Evolutionary conservation across 257 asterid genomes (phyloP).

Genomic region (Prunella vulgaris): DNA sequence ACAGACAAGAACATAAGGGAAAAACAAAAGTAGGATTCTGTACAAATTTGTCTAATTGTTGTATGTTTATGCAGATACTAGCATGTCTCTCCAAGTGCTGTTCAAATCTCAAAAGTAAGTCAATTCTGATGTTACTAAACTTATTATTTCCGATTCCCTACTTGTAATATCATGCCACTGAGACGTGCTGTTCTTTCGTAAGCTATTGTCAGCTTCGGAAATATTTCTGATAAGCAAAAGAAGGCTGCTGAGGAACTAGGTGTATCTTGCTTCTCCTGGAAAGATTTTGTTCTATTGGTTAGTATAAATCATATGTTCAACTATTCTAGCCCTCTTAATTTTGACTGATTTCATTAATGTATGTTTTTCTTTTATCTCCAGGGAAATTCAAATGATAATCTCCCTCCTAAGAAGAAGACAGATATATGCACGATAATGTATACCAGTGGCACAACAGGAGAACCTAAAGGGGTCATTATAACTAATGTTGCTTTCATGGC

Average conservation of each 20-base stretch:
- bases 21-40: too few relatives aligned
- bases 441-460: slow-evolving; percentile 97
- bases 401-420: slow-evolving; percentile 57
- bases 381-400: slow-evolving; percentile 55
- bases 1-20: not conserved
- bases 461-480: slow-evolving; percentile 89
- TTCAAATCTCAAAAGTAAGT: slow-evolving; percentile 69
- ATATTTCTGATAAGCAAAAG: slow-evolving; percentile 51
- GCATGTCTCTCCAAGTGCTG: slow-evolving; percentile 62
- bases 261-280: slow-evolving; percentile 82
- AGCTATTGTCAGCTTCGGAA: slow-evolving; percentile 88
- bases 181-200: slow-evolving; percentile 21
- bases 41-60: not conserved
- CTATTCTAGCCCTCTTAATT: not conserved
- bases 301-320: slow-evolving; percentile 13
- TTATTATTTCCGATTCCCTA: not conserved
- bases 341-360: not conserved
- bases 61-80: slow-evolving; percentile 57
- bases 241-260: slow-evolving; percentile 64
- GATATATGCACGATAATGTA: slow-evolving; percentile 83
- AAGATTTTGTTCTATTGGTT: slow-evolving; percentile 63
- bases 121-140: not conserved
- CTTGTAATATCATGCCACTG: slow-evolving; percentile 7
- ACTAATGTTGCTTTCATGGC: slow-evolving; percentile 66
- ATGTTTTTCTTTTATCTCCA: slow-evolving; percentile 23